Evolutionary conservation across 2,329 filamentous ascomycete species (phyloP), one percentile per base, ranked within the genome.

Genomic region (Penicillium janthinellum): DNA sequence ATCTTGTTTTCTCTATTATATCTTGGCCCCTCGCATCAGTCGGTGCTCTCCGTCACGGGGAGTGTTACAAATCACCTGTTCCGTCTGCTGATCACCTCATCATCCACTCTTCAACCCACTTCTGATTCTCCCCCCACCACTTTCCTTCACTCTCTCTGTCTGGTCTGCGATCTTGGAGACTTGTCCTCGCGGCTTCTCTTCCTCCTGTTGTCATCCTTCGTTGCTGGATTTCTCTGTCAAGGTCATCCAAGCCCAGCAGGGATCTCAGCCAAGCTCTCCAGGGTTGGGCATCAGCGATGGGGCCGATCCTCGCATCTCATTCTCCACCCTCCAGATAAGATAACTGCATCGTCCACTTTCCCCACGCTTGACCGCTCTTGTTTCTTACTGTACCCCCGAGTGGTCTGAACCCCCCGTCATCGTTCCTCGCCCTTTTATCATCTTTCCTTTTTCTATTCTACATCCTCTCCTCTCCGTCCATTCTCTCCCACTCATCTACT

Each of bases 301-400:
- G 58, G 62, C 54, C 48, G 62, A 63, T 64, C 59, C 37, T 35
- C 50, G 28, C 28, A 41, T 22, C 25, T 28, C 25, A 5, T 28
- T 45, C 52, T 64, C 67, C 63, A 66, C 64, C 59, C 48, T 65
- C 25, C 25, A 28, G 66, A 68, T 69, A 69, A 69, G 67, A 69
- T 67, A 62, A 57, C 57, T 57, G 63, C 59, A 53, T 62, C 54
- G 42, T 54, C 41, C 38, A 38, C 11, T 49, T 61, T 61, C 64
- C 63, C 67, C 63, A 68, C 67, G 61, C 64, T 64, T 68, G 63
- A 68, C 67, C 67, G 66, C 67, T 68, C 62, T 59, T 63, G 59
- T 54, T 56, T 53, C 56, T 63, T 48, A 49, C 52, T 20, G 20
- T 20, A 20, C 20, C 20, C 61, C 64, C 64, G 53, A 39, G 66